These are phyloP conservation scores for Penicillium sp. DNA, from an alignment of 2,329 filamentous ascomycete species.

Conservation along the genomic window DNA sequence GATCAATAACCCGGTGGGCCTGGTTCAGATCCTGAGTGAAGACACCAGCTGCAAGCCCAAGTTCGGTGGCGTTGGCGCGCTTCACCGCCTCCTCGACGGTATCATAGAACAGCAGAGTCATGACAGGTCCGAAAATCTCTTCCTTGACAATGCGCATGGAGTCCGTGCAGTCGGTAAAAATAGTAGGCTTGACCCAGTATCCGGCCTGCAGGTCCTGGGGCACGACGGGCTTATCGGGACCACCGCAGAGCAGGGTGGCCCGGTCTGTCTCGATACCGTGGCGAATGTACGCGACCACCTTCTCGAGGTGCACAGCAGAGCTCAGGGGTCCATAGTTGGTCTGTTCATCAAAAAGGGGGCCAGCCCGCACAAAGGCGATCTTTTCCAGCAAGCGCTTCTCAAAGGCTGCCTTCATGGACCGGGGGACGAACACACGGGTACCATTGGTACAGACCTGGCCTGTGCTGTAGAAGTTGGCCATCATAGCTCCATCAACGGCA, in stretches of 20 bases:
- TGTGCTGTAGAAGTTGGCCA: constrained; percentile 89
- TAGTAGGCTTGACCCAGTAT: constrained; percentile 81
- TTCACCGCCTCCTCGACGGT: constrained; percentile 67
- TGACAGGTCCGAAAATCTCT: constrained; percentile 87
- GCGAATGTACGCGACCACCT: constrained; percentile 74
- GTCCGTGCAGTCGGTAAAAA: constrained; percentile 85
- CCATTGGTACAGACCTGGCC: constrained; percentile 94
- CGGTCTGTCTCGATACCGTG: constrained; percentile 73
- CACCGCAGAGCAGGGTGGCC: constrained; percentile 73
- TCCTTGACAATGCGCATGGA: constrained; percentile 76
- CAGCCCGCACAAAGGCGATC: constrained; percentile 68
- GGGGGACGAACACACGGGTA: constrained; percentile 80
- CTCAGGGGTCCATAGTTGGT: constrained; percentile 87
- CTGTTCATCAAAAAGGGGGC: constrained; percentile 67
- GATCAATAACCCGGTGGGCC: constrained; percentile 69
- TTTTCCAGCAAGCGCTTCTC: constrained; percentile 69
- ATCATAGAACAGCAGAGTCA: constrained; percentile 75
- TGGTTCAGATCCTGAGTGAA: constrained; percentile 74
- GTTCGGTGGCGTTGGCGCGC: constrained; percentile 73
- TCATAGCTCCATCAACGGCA: constrained; percentile 88
- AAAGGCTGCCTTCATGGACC: constrained; percentile 64
- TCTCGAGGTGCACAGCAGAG: constrained; percentile 70
- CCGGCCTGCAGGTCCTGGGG: constrained; percentile 58
- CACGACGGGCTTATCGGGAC: constrained; percentile 59
- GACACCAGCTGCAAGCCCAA: constrained; percentile 81